These are phyloP conservation scores for Amanita phalloides DNA, from an alignment of 768 basidiomycete species.

Conservation along the genomic window DNA sequence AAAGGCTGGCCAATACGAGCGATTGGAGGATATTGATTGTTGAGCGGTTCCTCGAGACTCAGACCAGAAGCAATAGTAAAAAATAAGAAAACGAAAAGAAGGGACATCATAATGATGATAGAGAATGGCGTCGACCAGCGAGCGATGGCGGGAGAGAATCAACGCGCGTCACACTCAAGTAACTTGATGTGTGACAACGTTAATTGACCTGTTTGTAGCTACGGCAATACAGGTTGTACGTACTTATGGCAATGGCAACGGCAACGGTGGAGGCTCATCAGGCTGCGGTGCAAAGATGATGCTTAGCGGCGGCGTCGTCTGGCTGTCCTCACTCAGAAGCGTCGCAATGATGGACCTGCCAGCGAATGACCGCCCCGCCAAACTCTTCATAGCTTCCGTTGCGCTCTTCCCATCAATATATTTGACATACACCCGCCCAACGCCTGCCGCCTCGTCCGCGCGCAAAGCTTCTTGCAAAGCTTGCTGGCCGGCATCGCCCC, in stretches of 20 bases:
- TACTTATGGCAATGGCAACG: constrained; percentile 26
- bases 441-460: constrained; percentile 82
- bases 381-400: constrained; percentile 62
- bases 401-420: constrained; percentile 57
- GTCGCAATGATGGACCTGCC: constrained; percentile 85
- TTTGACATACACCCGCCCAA: constrained; percentile 94
- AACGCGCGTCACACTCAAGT: neutral
- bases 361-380: constrained; percentile 85
- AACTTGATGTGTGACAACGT: no score
- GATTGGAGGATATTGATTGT: constrained; percentile 67
- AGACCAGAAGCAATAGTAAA: constrained; percentile 2
- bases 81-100: constrained; percentile 4
- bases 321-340: constrained; percentile 71
- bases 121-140: constrained; percentile 6
- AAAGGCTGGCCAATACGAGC: constrained; percentile 58
- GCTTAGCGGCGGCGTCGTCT: constrained; percentile 73
- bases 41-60: constrained; percentile 45
- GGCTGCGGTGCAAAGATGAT: constrained; percentile 81
- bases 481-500: constrained; percentile 57
- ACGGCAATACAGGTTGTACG: no score
- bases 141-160: neutral
- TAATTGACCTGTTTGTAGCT: no score
- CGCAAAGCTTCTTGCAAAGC: constrained; percentile 57
- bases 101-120: neutral
- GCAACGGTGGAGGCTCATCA: constrained; percentile 71